Base-by-base conservation (phyloP, 306 rosid species). In the Medicago ruthenica region DNA sequence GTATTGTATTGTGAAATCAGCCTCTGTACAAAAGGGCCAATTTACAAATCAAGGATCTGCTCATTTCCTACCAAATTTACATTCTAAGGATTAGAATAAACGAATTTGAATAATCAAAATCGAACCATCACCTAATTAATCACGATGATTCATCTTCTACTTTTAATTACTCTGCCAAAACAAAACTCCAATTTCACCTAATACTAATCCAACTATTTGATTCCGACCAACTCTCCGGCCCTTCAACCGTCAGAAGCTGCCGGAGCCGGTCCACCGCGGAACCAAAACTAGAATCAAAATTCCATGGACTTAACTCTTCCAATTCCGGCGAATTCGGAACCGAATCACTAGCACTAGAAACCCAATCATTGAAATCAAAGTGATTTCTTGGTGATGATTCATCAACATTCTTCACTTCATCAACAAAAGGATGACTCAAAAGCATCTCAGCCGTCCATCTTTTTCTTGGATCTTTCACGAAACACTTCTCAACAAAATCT, bases 401-500 rank as follows among this genome's bases (percentile, higher is more conserved):
- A 1, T 53, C 65, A 3, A 45, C 42, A 2, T 27, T 40, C 45
- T 84, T 73, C 80, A 73, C 50, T 14, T 50, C 72, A 1, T 68
- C 75, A 0, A 91, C 44, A 18, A 95, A 92, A 0, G 97, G 90
- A 42, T 95, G 99, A 0, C 68, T 58, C 67, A 95, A 41, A 27
- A 95, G 97, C 98, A 84, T 92, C 80, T 95, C 97, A 0, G 99
- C 97, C 61, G 93, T 95, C 99, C 99, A 95, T 79, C 99, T 76
- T 66, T 83, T 75, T 9, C 13, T 76, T 0, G 97, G 91, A 82
- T 95, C 96, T 53, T 83, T 95, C 27, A 89, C 79, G 8, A 95
- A 87, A 76, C 99, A 92, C 79, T 92, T 90, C 0, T 41, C 12
- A 0, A 92, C 58, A 81, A 96, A 96, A 82, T 96, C 98, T 50